Base-by-base conservation (phyloP, 179 eudicot genomes). In the Spergularia azorica region DNA sequence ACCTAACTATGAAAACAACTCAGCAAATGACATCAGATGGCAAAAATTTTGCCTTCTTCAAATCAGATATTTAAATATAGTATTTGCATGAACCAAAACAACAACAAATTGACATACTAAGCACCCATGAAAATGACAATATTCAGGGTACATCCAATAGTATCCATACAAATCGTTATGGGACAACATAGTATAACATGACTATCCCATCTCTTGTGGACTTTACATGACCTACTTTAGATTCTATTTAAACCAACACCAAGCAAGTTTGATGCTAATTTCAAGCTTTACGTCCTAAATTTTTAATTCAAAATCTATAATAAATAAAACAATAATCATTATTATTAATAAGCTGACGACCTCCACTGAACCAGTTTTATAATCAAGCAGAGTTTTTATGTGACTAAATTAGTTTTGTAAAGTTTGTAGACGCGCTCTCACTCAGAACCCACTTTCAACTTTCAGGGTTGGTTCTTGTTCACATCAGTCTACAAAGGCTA, bases 191-290 rank as follows among this genome's bases (percentile, higher is more conserved):
- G 72, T 65, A 65, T 66, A 67, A 13, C 51, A 58, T 26, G 12
- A 55, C 55, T 59, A 74, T 63, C 18, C 20, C 77, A 72, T 72
- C 57, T 41, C 38, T 20, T 5, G 69, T 71, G 76, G 76, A 64
- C 52, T 71, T 63, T 21, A 43, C 36, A 60, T 73, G 77, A 79
- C 81, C 73, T 72, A 79, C 66, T 65, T 73, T 64, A 48, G 54
- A 21, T 57, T 79, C 55, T 66, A 67, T 79, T 63, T 74, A 11
- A 59, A 73, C 74, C 82, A 79, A 79, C 74, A 67, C 63, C 51
- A 79, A 72, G 59, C 70, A 68, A 67, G 57, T 74, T 79, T 60
- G 70, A 79, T 79, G 70, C 74, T 67, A 61, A 52, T n/a, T 8
- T 50, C 17, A 74, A 5, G 56, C 57, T 73, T 78, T 65, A n/a